Evolutionary conservation across 163 green algal genomes (phyloP), one percentile per base, ranked within the genome.

Genomic region (Scenedesmus sp.): DNA sequence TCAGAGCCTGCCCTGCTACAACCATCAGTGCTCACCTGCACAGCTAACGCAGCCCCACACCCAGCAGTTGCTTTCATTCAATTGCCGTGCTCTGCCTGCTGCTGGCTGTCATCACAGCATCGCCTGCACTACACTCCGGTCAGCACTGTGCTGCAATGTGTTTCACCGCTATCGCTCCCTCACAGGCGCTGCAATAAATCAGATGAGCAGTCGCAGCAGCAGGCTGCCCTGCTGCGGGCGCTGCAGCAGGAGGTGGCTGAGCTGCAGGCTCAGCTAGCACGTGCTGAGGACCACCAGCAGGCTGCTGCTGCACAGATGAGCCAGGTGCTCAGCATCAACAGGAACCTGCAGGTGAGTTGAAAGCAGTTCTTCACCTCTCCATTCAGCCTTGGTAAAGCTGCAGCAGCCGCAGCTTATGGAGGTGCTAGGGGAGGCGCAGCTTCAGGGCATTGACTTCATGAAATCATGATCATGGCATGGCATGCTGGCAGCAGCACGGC

Each of bases 321-420:
- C 67, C 18, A 52, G 57, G 86, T 90, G 66, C 86, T 90, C 15
- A 16, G 23, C 46, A 84, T 90, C 52, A 84, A 57, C 86, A 90
- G 60, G 70, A 59, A 90, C 20, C 18, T 90, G 52, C 86, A 90
- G 86, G 86, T 89, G 62, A 57, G 57, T 6, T 70, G 59, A 67
- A 8, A 34, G 34, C 46, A 18, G 34, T 8, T 52, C 81, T 3
- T 34, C 81, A 46, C 3, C 15, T 3, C 15, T 0, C 13, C 20
- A 26, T 73, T 26, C 54, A 87, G 59, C 57, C 52, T 12, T n/a
- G 56, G 10, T 10, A 46, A 46, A 66, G 57, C 8, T 62, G 23
- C 9, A 4, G 20, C 15, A 87, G n/a, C 6, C 76, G 59, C 59
- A 64, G 34, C 73, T 55, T 52, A n/a, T 82, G 73, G 23, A 12